These are phyloP conservation scores for Juncus inflexus DNA, from an alignment of 176 grass and related monocot species.

Conservation along the genomic window DNA sequence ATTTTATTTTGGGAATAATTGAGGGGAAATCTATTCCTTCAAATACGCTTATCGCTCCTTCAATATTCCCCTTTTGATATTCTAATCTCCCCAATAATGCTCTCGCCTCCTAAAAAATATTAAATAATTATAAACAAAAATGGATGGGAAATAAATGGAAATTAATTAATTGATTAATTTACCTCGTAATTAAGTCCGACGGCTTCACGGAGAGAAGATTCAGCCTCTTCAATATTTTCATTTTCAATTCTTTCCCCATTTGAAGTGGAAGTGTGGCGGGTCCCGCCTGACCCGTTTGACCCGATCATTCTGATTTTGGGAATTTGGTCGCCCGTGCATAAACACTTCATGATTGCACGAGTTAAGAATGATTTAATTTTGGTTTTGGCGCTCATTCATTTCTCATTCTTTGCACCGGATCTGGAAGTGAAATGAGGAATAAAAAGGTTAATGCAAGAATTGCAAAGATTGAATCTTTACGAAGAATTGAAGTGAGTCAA, in stretches of 20 bases:
- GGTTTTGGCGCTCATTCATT: constrained; percentile 22
- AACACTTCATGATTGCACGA: constrained; percentile 65
- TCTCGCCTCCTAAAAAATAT: constrained; percentile 80
- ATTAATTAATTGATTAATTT: constrained; percentile 8
- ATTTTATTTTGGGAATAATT: constrained; percentile 79
- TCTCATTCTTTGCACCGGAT: neutral
- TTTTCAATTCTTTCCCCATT: constrained; percentile 39
- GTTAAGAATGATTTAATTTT: constrained; percentile 15
- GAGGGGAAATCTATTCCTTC: constrained; percentile 74
- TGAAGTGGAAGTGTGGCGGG: constrained; percentile 39
- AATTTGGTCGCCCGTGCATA: constrained; percentile 91
- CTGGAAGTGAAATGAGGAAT: neutral
- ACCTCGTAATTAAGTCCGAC: constrained; percentile 84
- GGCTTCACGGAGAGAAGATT: constrained; percentile 76
- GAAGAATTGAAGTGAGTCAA: too few relatives aligned
- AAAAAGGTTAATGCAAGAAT: neutral
- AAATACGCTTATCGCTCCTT: constrained; percentile 81
- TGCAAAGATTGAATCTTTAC: neutral
- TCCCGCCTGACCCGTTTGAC: constrained; percentile 34
- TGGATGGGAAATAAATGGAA: neutral
- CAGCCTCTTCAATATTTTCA: constrained; percentile 75
- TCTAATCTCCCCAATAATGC: constrained; percentile 91
- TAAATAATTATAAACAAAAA: constrained; percentile 22
- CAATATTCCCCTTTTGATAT: constrained; percentile 83
- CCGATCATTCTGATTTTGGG: constrained; percentile 49